Base-by-base conservation (phyloP, 495 filamentous ascomycete genomes). In the Talaromyces ruber region DNA sequence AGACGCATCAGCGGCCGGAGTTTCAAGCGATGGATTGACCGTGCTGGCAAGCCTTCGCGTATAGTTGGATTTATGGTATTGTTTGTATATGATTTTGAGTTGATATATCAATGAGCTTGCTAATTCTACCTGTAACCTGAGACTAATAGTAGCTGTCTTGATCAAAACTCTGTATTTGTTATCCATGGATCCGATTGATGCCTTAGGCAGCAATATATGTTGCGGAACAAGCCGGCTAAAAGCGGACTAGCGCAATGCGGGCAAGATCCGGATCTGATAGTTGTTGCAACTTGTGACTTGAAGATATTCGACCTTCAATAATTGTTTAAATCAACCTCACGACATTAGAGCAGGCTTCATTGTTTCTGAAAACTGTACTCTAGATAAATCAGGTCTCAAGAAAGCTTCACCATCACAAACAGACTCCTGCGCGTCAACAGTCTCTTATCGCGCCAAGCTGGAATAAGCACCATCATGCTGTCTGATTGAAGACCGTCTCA, bases 11-110 rank as follows among this genome's bases (percentile, higher is more conserved):
- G 50, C 50, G 50, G 50, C 50, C 11, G 54, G 54, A 37, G 26
- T 57, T 57, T 30, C 54, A 28, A 57, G 54, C 26, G 30, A 34
- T 54, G 52, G 52, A 26, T 25, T 54, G 24, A 54, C 52, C 54
- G 50, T 53, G 50, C 21, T 53, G 22, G 25, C 50, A 53, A 53
- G 50, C 50, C 11, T 53, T 24, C 50, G 50, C 50, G 25, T 53
- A 53, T 53, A 53, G 25, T 53, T 53, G 50, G n/a, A 21, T 21
- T 47, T 47, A 18, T 22, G n/a, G 18, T 21, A 47, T 47, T 47
- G 18, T 47, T 47, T 21, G 43, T 47, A 47, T 47, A 47, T 47
- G 43, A 21, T 47, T 21, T 18, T 14, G 14, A 6, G 43, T 47
- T 18, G 43, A 21, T 16, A 47, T 47, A 47, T 47, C 21, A 47